Base-by-base conservation (phyloP, 2,329 filamentous ascomycete species). In the Tolypocladium paradoxum region DNA sequence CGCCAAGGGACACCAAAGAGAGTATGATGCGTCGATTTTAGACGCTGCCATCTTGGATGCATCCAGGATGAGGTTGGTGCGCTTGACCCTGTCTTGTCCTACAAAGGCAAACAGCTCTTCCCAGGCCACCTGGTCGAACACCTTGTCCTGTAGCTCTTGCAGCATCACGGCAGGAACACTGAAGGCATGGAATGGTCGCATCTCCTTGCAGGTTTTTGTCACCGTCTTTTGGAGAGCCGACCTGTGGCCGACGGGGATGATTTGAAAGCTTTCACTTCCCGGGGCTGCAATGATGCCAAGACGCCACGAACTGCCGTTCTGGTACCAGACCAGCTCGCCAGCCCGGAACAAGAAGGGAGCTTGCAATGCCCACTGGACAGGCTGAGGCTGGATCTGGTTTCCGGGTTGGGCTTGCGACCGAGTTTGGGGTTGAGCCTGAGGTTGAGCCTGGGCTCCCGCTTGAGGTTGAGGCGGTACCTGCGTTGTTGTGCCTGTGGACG, bases 291-390 rank as follows among this genome's bases (percentile, higher is more conserved):
- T 69, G 49, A 78, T 63, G 6, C 76, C 76, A 0, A 79, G 65
- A 35, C 76, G 72, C 73, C 76, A 78, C 1, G 73, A 71, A 24
- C 65, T 68, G 7, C 68, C 68, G 27, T 74, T 74, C 56, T 73
- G 70, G 54, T 70, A 78, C 76, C 76, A 79, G 6, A 78, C 73
- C 18, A 77, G 64, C 56, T 79, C 76, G 38, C 76, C 76, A 1
- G 68, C 63, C 50, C 75, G 71, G 57, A 77, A 79, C 9, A 78
- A 62, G 3, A 67, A 57, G 18, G 66, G 57, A 54, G 64, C 58
- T 54, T 69, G 65, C 36, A 72, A 55, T 20, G 61, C 58, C 70
- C 70, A 72, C 34, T 55, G 54, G 27, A 60, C 50, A 11, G 49
- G 43, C 24, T 54, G 57, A 27, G 56, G 52, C 29, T 57, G 57